Evolutionary conservation across 805 yeast species (phyloP), one percentile per base, ranked within the genome.

Genomic region (Candida vartiovaarae): DNA sequence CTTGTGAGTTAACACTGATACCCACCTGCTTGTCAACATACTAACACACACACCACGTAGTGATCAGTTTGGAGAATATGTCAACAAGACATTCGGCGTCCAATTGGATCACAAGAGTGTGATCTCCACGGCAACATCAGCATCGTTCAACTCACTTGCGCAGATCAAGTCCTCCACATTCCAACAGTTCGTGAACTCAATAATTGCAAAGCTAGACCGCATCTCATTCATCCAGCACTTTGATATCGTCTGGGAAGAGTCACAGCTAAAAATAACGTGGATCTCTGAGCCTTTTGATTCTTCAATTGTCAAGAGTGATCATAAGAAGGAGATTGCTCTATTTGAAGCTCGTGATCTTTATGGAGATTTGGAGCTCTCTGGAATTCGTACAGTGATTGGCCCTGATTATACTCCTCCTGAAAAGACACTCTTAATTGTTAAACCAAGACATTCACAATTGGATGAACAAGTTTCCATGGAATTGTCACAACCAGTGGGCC

Each of bases 401-500:
- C 44, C 49, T 8, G 51, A 53, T 10, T 38, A 52, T 10, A 10
- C 40, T 1, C 51, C 55, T 8, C 61, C 62, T 8, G 49, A 54
- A 4, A 50, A 54, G 38, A 53, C 61, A 0, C 29, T 58, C 8
- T 36, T 56, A 3, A 55, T 51, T 30, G 50, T 50, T 7, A 56
- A 55, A 32, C 50, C 55, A 7, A 56, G 61, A 32, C 62, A 57
- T 37, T 8, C 29, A 8, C 42, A 43, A 8, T 4, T 28, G 3
- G 30, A 36, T 6, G 25, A 41, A 7, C 10, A 30, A 6, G 25
- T 63, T 2, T 34, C 48, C 3, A 44, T 58, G 15, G 32, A 38
- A 26, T 45, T 53, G 6, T 10, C 38, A 6, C 20, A 51, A 34
- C 72, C 72, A 8, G 47, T 58, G 8, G 71, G 72, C 0, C 44